These are phyloP conservation scores for Candida piceae DNA, from an alignment of 805 yeast genomes.

Conservation along the genomic window DNA sequence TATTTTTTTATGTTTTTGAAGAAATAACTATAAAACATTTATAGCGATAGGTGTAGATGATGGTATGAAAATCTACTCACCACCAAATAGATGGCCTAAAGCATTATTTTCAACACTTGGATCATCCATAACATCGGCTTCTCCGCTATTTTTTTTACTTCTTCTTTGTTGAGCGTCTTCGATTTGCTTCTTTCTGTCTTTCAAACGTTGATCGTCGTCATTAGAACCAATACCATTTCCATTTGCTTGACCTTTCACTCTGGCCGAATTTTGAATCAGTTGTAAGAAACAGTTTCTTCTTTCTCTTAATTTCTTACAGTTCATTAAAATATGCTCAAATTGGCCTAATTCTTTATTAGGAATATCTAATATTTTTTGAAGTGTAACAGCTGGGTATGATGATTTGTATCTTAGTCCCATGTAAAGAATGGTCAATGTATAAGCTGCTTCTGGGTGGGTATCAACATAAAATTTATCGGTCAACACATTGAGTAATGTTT, in stretches of 20 bases:
- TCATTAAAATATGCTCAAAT: slow-evolving; percentile 59
- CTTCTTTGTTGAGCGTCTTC: slow-evolving; percentile 45
- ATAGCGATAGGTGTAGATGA: no score
- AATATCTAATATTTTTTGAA: slow-evolving; percentile 48
- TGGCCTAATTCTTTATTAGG: slow-evolving; percentile 52
- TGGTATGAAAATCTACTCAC: no score
- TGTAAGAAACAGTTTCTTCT: slow-evolving; percentile 78
- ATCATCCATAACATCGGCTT: slow-evolving; percentile 58
- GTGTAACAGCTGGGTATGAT: slow-evolving; percentile 58
- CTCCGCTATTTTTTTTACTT: slow-evolving; percentile 14
- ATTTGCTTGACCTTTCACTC: slow-evolving; percentile 41
- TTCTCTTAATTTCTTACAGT: slow-evolving; percentile 66
- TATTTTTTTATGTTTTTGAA: neutral
- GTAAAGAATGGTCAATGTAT: slow-evolving; percentile 75
- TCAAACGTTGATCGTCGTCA: slow-evolving; percentile 34
- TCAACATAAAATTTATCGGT: slow-evolving; percentile 76
- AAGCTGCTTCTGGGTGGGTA: slow-evolving; percentile 88
- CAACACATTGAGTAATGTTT: slow-evolving; percentile 62
- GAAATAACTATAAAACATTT: no score
- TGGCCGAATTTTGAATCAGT: slow-evolving; percentile 46
- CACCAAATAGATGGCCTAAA: slow-evolving; percentile 53
- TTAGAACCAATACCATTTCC: slow-evolving; percentile 17
- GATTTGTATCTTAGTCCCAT: slow-evolving; percentile 66
- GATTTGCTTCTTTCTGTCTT: slow-evolving; percentile 47
- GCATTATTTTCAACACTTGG: slow-evolving; percentile 70